A percentile compares a stretch with the other conserved stretches of the same genome.
phyloP scores from a whole-genome alignment of 108 stramenopile species.

The Skeletonema marinoi region DNA sequence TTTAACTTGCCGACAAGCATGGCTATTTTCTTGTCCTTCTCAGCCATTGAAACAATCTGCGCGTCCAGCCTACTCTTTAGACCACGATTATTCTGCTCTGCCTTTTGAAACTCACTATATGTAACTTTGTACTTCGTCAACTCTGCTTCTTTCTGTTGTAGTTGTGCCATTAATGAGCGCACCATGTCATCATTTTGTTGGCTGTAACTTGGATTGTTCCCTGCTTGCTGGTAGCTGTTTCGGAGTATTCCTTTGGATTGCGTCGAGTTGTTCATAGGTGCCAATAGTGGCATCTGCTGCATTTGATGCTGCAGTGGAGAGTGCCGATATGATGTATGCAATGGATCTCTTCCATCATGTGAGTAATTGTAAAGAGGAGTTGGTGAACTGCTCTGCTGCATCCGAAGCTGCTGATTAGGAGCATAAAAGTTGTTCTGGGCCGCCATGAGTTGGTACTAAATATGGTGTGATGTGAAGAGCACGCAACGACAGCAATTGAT shows the following conservation, averaged over 20 bases:
- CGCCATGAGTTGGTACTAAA: not conserved
- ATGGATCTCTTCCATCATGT: not conserved
- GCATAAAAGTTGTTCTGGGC: not conserved
- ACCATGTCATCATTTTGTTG: constrained; percentile 18
- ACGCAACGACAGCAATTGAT: too few relatives aligned
- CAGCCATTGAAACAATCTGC: constrained; percentile 3
- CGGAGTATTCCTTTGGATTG: not conserved
- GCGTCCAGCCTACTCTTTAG: constrained; percentile 4
- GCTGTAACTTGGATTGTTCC: not conserved
- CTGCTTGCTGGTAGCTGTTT: not conserved
- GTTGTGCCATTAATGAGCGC: constrained; percentile 33
- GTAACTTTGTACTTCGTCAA: constrained; percentile 18
- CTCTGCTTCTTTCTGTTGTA: constrained; percentile 31
- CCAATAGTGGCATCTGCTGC: not conserved
- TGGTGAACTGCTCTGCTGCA: not conserved
- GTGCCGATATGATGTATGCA: not conserved
- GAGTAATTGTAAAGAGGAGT: not conserved
- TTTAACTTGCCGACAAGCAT: constrained; percentile 14
- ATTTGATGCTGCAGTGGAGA: not conserved
- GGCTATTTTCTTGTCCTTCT: constrained; percentile 24
- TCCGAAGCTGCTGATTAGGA: not conserved
- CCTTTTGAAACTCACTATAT: constrained; percentile 2
- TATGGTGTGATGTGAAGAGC: too few relatives aligned
- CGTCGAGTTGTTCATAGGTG: not conserved
- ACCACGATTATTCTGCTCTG: constrained; percentile 15